Percentiles rank a stretch among this genome's conserved stretches.
These are phyloP conservation scores for Solanum peruvianum DNA, from an alignment of 257 asterid genomes.

Conservation along the genomic window DNA sequence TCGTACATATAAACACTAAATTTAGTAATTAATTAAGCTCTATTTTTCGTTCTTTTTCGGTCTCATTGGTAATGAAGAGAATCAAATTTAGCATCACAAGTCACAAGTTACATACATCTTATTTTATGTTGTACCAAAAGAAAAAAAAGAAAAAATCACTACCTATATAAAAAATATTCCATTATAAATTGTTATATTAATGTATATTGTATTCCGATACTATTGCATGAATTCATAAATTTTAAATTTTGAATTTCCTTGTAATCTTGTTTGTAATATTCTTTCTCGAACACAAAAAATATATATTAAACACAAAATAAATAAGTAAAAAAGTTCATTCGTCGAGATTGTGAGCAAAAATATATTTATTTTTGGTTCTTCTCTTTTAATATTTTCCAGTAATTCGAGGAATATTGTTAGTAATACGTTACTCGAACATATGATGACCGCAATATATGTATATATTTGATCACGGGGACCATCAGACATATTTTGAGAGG, in stretches of 20 bases:
- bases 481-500: background rate
- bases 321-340: too few relatives aligned
- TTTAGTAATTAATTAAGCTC: background rate
- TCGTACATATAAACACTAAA: too few relatives aligned
- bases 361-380: too few relatives aligned
- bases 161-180: background rate
- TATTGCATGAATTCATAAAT: background rate
- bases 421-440: too few relatives aligned
- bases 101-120: background rate
- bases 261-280: too few relatives aligned
- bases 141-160: background rate
- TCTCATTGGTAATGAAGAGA: background rate
- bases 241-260: background rate
- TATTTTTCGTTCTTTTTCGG: background rate
- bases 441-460: too few relatives aligned
- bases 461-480: background rate
- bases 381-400: too few relatives aligned
- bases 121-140: background rate
- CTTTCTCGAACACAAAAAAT: too few relatives aligned
- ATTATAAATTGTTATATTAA: background rate
- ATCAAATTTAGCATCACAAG: background rate
- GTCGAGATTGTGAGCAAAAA: background rate
- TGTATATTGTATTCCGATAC: background rate
- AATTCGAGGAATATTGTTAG: too few relatives aligned
- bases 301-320: background rate